phyloP scores from a whole-genome alignment of 768 basidiomycete genomes.

The Royoungia palumana region DNA sequence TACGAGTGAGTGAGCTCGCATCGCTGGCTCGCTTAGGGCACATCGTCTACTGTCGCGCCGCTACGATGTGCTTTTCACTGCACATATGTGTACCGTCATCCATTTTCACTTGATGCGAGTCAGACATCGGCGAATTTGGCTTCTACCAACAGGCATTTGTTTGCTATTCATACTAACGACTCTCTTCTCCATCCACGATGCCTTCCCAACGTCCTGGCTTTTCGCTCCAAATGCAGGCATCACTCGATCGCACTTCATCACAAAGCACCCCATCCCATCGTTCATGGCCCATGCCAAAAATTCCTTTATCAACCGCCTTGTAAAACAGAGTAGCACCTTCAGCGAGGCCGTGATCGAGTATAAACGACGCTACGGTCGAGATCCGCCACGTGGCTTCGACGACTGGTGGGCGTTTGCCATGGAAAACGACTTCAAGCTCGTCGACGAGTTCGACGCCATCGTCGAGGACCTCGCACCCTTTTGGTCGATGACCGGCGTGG shows the following conservation, averaged over 20 bases:
- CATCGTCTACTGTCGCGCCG: too few relatives aligned
- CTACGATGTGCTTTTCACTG: too few relatives aligned
- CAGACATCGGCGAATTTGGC: too few relatives aligned
- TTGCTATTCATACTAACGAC: constrained; percentile 50
- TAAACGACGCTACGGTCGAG: constrained; percentile 65
- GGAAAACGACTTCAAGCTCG: constrained; percentile 68
- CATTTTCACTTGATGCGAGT: too few relatives aligned
- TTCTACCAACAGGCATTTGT: constrained; percentile 33
- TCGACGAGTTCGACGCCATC: constrained; percentile 87
- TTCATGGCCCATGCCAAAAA: constrained; percentile 82
- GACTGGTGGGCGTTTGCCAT: constrained; percentile 82
- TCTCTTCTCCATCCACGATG: constrained; percentile 36
- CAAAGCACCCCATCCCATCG: constrained; percentile 74
- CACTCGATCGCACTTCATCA: neutral
- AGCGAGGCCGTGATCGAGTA: constrained; percentile 81
- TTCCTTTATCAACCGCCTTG: constrained; percentile 61
- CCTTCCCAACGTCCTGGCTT: constrained; percentile 8
- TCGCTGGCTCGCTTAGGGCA: too few relatives aligned
- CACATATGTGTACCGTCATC: too few relatives aligned
- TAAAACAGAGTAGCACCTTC: constrained; percentile 76
- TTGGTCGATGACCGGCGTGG: constrained; percentile 68
- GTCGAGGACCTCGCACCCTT: constrained; percentile 80
- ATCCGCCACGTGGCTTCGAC: constrained; percentile 90
- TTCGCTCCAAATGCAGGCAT: constrained; percentile 6
- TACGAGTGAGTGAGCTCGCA: too few relatives aligned